Evolutionary conservation across 2,329 filamentous ascomycete species (phyloP).

Genomic region (Mycosphaerella sp.): DNA sequence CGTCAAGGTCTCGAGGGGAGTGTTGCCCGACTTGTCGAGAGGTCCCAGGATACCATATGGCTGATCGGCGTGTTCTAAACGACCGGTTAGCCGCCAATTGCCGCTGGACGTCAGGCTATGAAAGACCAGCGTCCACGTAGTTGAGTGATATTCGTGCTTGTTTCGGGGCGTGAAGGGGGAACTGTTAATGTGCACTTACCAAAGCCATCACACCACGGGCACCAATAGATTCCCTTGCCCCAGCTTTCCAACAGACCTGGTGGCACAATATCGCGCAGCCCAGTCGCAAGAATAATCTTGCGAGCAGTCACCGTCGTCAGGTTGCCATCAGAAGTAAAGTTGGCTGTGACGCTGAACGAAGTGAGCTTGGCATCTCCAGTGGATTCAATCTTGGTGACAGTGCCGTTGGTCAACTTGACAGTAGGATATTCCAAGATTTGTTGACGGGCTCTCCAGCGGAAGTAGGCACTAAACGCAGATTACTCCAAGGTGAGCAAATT

Average conservation of each 20-base stretch:
- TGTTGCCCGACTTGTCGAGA: conserved; percentile 4
- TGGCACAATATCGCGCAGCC: conserved; percentile 21
- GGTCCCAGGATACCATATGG: conserved; percentile 12
- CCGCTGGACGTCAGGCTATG: too few relatives aligned
- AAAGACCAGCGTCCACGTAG: too few relatives aligned
- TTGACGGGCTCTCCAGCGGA: conserved; percentile 17
- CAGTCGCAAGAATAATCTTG: conserved; percentile 22
- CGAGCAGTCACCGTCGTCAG: conserved; percentile 12
- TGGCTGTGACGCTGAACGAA: conserved; percentile 6
- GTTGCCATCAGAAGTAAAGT: conserved; percentile 5
- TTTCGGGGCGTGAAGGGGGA: too few relatives aligned
- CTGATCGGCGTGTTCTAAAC: conserved; percentile 10
- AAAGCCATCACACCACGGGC: conserved; percentile 24
- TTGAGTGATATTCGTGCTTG: too few relatives aligned
- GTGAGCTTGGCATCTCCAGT: conserved; percentile 1
- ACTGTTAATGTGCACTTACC: background rate
- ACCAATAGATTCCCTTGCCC: conserved; percentile 23
- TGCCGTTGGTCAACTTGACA: conserved; percentile 10
- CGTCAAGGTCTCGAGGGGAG: conserved; percentile 10
- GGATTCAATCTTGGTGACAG: conserved; percentile 8
- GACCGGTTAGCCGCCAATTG: too few relatives aligned
- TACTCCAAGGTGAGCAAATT: too few relatives aligned
- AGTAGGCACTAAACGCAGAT: conserved; percentile 3
- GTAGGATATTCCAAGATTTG: conserved; percentile 21
- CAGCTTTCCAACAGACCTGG: conserved; percentile 22